These are phyloP conservation scores for Hemileia vastatrix DNA, from an alignment of 1,284 basidiomycete genomes.

Conservation along the genomic window DNA sequence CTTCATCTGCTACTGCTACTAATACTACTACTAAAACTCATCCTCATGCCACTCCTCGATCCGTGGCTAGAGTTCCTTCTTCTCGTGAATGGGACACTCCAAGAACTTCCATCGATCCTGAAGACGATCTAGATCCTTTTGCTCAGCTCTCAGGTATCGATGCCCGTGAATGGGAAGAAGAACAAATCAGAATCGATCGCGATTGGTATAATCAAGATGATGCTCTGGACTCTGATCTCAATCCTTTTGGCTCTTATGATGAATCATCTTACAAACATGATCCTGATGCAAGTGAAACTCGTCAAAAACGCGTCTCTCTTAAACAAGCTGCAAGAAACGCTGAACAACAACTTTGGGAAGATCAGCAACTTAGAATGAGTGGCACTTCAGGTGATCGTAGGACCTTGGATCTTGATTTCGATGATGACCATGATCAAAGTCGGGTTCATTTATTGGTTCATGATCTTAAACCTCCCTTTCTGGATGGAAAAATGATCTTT, in stretches of 20 bases:
- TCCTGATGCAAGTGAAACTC: constrained; percentile 3
- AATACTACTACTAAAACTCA: constrained; percentile 22
- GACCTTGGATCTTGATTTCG: constrained; percentile 73
- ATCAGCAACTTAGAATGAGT: constrained; percentile 89
- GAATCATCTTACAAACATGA: constrained; percentile 3
- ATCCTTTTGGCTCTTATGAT: constrained; percentile 18
- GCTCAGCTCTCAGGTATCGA: constrained; percentile 32
- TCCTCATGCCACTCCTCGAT: constrained; percentile 30
- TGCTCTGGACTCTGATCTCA: constrained; percentile 54
- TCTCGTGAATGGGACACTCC: constrained; percentile 62
- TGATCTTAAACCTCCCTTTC: constrained; percentile 92
- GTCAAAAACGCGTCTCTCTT: constrained; percentile 29
- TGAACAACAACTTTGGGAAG: constrained; percentile 97
- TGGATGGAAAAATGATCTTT: constrained; percentile 90
- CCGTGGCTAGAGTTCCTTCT: constrained; percentile 6
- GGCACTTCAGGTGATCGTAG: constrained; percentile 68
- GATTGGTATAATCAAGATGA: constrained; percentile 91
- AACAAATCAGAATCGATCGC: constrained; percentile 74
- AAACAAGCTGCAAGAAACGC: constrained; percentile 55
- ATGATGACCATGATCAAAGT: constrained; percentile 76
- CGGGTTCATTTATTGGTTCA: constrained; percentile 96
- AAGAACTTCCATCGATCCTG: constrained; percentile 52
- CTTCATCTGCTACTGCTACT: constrained; percentile 23
- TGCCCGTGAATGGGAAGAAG: constrained; percentile 84
- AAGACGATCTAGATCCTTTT: constrained; percentile 55